These are phyloP conservation scores for Peribolospora kevripleyi DNA, from an alignment of 768 basidiomycete species.

Conservation along the genomic window DNA sequence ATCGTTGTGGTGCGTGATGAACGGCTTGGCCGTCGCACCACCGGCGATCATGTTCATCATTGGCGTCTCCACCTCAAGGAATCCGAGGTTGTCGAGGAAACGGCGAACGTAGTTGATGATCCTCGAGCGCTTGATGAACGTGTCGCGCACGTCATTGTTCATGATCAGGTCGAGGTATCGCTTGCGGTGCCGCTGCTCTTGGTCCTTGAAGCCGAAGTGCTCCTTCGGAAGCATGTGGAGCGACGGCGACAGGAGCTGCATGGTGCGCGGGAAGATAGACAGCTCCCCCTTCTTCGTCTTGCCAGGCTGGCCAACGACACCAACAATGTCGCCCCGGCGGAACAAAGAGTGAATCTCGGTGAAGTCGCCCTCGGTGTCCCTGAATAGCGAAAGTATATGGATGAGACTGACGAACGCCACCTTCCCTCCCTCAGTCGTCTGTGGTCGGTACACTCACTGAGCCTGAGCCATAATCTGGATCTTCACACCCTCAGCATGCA, in stretches of 20 bases:
- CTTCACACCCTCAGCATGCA: conserved; percentile 74
- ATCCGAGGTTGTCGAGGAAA: conserved; percentile 70
- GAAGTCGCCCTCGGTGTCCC: conserved; percentile 29
- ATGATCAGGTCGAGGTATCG: conserved; percentile 95
- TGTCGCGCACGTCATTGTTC: conserved; percentile 62
- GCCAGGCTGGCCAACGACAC: conserved; percentile 64
- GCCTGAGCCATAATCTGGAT: conserved; percentile 85
- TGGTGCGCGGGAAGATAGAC: conserved; percentile 54
- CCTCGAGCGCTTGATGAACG: conserved; percentile 69
- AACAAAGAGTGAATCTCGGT: conserved; percentile 53
- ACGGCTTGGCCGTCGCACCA: conserved; percentile 95
- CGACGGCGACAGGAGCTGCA: conserved; percentile 80
- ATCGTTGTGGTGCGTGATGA: conserved; percentile 97
- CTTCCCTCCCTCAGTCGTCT: neutral
- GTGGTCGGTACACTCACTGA: conserved; percentile 29
- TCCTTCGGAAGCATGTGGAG: conserved; percentile 81
- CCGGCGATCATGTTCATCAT: conserved; percentile 93
- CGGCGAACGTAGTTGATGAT: conserved; percentile 82
- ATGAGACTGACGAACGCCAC: neutral
- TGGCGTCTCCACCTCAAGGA: conserved; percentile 88
- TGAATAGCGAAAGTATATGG: neutral
- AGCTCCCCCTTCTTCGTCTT: conserved; percentile 92
- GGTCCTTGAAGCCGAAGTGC: conserved; percentile 87
- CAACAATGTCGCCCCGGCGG: conserved; percentile 88
- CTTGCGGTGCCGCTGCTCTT: conserved; percentile 93